Percentiles rank a stretch among this genome's conserved stretches.
Conservation (phyloP, 2,329 filamentous ascomycete genomes). For the Sporothrix schenckii region DNA sequence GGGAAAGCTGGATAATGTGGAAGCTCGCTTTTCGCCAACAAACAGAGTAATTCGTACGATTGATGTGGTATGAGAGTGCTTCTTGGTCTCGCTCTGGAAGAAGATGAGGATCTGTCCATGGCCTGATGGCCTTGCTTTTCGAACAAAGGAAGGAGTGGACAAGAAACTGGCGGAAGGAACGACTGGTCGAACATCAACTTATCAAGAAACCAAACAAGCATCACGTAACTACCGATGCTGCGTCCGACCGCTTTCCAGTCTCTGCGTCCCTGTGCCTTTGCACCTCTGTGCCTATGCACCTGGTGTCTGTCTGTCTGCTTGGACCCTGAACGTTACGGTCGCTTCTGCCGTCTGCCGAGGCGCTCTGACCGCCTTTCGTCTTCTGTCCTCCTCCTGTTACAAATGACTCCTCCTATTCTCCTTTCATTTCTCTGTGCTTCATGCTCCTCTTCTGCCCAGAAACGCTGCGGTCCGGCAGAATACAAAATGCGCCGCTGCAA, state of each 20-base stretch:
- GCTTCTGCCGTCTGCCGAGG: slow-evolving; percentile 20
- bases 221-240: background rate
- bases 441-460: background rate
- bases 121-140: background rate
- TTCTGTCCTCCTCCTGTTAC: background rate
- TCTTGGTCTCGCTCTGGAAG: background rate
- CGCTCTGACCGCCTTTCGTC: slow-evolving; percentile 13
- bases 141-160: slow-evolving; percentile 1
- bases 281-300: background rate
- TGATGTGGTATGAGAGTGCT: no score
- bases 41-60: no score
- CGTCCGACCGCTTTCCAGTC: background rate
- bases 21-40: background rate
- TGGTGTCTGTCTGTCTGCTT: background rate
- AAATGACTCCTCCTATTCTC: background rate
- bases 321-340: background rate
- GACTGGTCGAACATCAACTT: slow-evolving; percentile 12
- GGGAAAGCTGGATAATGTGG: background rate
- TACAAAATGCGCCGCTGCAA: slow-evolving; percentile 1
- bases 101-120: background rate
- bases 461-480: slow-evolving; percentile 5
- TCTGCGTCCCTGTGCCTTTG: background rate
- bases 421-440: background rate
- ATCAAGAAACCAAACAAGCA: background rate
- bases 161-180: slow-evolving; percentile 1